A percentile compares a stretch with the other conserved stretches of the same genome.
phyloP scores from a whole-genome alignment of 164 flowering plant species.

The Macadamia integrifolia region DNA sequence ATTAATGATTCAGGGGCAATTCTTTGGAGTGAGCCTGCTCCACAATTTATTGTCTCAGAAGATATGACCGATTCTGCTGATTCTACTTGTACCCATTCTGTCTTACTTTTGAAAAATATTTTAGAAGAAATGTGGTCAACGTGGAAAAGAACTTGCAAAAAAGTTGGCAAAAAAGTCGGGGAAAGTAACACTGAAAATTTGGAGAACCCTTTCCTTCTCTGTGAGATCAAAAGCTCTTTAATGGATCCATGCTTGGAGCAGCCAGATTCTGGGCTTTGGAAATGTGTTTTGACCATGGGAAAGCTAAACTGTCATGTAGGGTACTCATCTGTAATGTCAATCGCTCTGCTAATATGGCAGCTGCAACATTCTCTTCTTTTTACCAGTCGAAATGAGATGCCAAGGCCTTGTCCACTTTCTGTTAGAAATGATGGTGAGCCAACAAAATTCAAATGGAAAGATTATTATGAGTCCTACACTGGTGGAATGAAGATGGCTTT shows the following conservation, averaged over 20 bases:
- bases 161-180: slow-evolving; percentile 28
- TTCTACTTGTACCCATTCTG: slow-evolving; percentile 15
- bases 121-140: slow-evolving; percentile 47
- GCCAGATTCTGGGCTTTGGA: slow-evolving; percentile 34
- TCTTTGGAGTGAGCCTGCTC: slow-evolving; percentile 60
- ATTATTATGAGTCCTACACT: slow-evolving; percentile 18
- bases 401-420: slow-evolving; percentile 22
- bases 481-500: slow-evolving; percentile 27
- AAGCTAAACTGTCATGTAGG: slow-evolving; percentile 52
- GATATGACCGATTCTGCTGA: slow-evolving; percentile 10
- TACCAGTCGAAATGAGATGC: slow-evolving; percentile 15
- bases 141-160: slow-evolving; percentile 36
- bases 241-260: slow-evolving; percentile 28
- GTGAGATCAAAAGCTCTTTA: slow-evolving; percentile 40
- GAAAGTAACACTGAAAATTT: slow-evolving; percentile 22
- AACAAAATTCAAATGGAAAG: slow-evolving; percentile 20
- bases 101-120: slow-evolving; percentile 26
- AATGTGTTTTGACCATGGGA: slow-evolving; percentile 53
- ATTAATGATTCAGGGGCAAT: slow-evolving; percentile 21
- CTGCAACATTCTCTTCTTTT: slow-evolving; percentile 30
- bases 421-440: slow-evolving; percentile 19
- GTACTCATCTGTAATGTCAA: slow-evolving; percentile 41
- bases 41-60: slow-evolving; percentile 19
- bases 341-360: slow-evolving; percentile 41
- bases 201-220: slow-evolving; percentile 58